Conservation (phyloP, 2,329 filamentous ascomycete species). For the Talaromyces albobiverticillius region DNA sequence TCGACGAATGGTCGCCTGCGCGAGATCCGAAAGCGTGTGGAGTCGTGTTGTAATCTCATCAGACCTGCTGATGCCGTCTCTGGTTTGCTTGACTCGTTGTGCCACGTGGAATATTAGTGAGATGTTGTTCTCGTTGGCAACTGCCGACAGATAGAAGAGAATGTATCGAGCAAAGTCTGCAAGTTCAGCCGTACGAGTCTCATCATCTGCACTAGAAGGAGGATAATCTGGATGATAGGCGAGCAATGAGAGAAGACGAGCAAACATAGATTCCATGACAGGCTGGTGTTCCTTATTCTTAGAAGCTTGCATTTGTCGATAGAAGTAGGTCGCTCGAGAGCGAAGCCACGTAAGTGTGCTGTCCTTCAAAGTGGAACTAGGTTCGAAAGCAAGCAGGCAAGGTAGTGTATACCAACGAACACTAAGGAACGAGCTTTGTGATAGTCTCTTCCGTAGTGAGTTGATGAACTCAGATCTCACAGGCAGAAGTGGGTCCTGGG, state of each 20-base stretch:
- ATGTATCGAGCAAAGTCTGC: slow-evolving; percentile 85
- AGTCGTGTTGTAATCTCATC: slow-evolving; percentile 51
- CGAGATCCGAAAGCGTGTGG: slow-evolving; percentile 83
- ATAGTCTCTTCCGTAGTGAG: slow-evolving; percentile 72
- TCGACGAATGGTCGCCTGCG: slow-evolving; percentile 75
- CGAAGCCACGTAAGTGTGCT: slow-evolving; percentile 85
- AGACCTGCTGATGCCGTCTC: slow-evolving; percentile 68
- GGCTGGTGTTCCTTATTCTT: slow-evolving; percentile 51
- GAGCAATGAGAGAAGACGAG: slow-evolving; percentile 78
- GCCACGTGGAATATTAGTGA: slow-evolving; percentile 88
- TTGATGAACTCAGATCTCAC: slow-evolving; percentile 78
- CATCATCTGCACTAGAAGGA: slow-evolving; percentile 32
- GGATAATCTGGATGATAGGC: slow-evolving; percentile 91
- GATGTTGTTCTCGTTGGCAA: slow-evolving; percentile 83
- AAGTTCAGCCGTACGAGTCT: slow-evolving; percentile 57
- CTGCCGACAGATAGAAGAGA: slow-evolving; percentile 77
- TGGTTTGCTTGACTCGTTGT: slow-evolving; percentile 86
- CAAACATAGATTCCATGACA: slow-evolving; percentile 76
- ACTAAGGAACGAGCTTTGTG: slow-evolving; percentile 64
- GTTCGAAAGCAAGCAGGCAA: slow-evolving; percentile 90
- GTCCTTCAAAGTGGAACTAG: slow-evolving; percentile 67
- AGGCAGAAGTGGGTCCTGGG: slow-evolving; percentile 71
- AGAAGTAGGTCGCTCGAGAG: slow-evolving; percentile 69
- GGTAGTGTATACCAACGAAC: slow-evolving; percentile 85
- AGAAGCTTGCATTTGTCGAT: slow-evolving; percentile 40